Conservation (phyloP, 371 early-diverging fungal genomes). For the Umbelopsis sp. region DNA sequence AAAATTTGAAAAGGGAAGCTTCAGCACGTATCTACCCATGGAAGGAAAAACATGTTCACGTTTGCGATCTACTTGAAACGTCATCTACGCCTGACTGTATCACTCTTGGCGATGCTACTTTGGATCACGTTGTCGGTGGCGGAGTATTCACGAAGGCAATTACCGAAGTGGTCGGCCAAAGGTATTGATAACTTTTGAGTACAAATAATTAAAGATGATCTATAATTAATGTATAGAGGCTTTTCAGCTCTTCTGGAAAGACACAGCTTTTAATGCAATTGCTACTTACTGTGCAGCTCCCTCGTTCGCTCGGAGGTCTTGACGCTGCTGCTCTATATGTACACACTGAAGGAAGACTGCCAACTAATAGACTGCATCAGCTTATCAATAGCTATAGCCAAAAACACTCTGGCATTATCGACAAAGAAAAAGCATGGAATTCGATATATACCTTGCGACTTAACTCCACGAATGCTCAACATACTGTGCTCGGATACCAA, state of each 20-base stretch:
- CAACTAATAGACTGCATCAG: slow-evolving; percentile 51
- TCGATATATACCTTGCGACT: slow-evolving; percentile 67
- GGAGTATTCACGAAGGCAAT: slow-evolving; percentile 66
- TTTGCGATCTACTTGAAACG: slow-evolving; percentile 3
- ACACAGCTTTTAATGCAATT: slow-evolving; percentile 84
- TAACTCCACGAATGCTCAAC: slow-evolving; percentile 69
- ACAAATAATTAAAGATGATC: neutral
- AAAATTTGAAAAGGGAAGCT: neutral
- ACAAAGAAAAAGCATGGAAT: slow-evolving; percentile 27
- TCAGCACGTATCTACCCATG: neutral
- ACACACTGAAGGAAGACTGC: slow-evolving; percentile 67
- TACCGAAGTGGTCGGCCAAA: slow-evolving; percentile 69
- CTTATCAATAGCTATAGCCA: slow-evolving; percentile 36
- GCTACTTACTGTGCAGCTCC: slow-evolving; percentile 67
- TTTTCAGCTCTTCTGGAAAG: slow-evolving; percentile 72
- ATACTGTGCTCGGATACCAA: slow-evolving; percentile 71
- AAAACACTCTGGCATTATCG: slow-evolving; percentile 22
- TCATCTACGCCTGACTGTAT: neutral
- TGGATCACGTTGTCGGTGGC: slow-evolving; percentile 57
- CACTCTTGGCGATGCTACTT: slow-evolving; percentile 41
- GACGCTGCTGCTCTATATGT: slow-evolving; percentile 66
- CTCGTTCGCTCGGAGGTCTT: slow-evolving; percentile 59
- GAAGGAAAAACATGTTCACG: neutral
- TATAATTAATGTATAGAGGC: neutral
- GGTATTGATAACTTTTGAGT: slow-evolving; percentile 28